A percentile compares a stretch with the other conserved stretches of the same genome.
Conservation (phyloP, 164 flowering plant genomes). For the Stephania cephalantha region DNA sequence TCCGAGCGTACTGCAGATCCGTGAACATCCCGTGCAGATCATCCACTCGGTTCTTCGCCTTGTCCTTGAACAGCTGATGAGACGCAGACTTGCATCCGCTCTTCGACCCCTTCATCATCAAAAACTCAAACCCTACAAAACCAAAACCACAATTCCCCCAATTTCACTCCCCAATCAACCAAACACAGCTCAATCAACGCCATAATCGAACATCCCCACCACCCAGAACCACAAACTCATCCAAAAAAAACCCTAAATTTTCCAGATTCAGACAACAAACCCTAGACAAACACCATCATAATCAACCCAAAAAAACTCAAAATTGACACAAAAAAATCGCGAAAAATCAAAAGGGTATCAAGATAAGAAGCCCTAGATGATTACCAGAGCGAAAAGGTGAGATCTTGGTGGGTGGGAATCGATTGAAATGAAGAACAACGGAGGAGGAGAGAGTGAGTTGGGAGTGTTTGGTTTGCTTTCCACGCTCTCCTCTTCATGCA, state of each 20-base stretch:
- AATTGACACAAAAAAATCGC: background rate
- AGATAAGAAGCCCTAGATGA: background rate
- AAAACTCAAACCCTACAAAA: slow-evolving; percentile 16
- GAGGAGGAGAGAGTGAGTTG: background rate
- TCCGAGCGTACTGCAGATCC: slow-evolving; percentile 86
- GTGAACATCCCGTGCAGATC: slow-evolving; percentile 81
- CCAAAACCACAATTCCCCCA: slow-evolving; percentile 6
- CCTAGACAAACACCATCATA: background rate
- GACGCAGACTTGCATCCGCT: slow-evolving; percentile 77
- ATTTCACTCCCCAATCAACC: background rate
- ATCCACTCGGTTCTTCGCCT: slow-evolving; percentile 87
- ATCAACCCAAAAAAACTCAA: background rate
- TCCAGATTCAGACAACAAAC: background rate
- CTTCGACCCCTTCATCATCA: slow-evolving; percentile 29
- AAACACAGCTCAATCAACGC: background rate
- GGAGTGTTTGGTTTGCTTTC: background rate
- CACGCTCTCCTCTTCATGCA: slow-evolving; percentile 3
- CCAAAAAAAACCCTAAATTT: background rate
- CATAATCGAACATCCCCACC: background rate
- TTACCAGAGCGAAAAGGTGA: background rate
- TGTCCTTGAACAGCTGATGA: slow-evolving; percentile 84
- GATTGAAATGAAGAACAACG: slow-evolving; percentile 3
- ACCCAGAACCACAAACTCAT: background rate
- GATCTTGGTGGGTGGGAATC: background rate
- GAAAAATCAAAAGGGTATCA: background rate